These are phyloP conservation scores for Puccinia horiana DNA, from an alignment of 1,284 basidiomycete genomes.

Conservation along the genomic window DNA sequence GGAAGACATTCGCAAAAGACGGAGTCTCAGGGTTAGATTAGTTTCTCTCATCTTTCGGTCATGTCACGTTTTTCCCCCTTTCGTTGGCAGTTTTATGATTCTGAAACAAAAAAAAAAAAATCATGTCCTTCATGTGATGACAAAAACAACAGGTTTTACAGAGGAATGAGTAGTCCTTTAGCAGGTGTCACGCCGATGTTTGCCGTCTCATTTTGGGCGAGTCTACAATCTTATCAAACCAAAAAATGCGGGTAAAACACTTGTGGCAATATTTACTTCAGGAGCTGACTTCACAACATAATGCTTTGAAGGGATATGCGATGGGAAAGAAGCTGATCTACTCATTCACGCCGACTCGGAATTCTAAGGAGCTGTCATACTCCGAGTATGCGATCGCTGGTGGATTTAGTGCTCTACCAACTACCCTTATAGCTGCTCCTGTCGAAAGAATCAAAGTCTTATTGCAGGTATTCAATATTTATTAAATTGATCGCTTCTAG, in stretches of 20 bases:
- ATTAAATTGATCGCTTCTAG: not conserved
- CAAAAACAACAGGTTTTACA: slow-evolving; percentile 71
- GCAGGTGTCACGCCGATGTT: slow-evolving; percentile 98
- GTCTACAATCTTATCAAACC: not conserved
- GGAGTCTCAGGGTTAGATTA: slow-evolving; percentile 77
- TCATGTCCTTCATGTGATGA: not conserved
- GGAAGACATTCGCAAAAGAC: slow-evolving; percentile 83
- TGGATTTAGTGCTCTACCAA: slow-evolving; percentile 90
- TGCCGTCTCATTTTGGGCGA: slow-evolving; percentile 88
- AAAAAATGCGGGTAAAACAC: too few relatives aligned
- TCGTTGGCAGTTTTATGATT: not conserved
- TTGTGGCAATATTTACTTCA: not conserved
- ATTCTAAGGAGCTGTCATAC: slow-evolving; percentile 69
- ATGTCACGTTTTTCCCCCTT: not conserved
- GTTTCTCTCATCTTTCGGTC: not conserved
- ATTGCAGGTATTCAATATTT: slow-evolving; percentile 67
- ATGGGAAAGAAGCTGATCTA: slow-evolving; percentile 86
- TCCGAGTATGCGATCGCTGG: slow-evolving; percentile 87
- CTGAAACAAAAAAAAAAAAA: slow-evolving; percentile 8
- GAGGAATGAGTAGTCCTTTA: slow-evolving; percentile 93
- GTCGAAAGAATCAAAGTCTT: slow-evolving; percentile 97
- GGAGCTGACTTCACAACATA: not conserved
- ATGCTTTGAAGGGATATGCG: slow-evolving; percentile 70
- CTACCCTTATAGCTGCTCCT: slow-evolving; percentile 87
- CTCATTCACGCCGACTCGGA: slow-evolving; percentile 64